phyloP scores from a whole-genome alignment of 306 rosid genomes.

The Trifolium pratense region DNA sequence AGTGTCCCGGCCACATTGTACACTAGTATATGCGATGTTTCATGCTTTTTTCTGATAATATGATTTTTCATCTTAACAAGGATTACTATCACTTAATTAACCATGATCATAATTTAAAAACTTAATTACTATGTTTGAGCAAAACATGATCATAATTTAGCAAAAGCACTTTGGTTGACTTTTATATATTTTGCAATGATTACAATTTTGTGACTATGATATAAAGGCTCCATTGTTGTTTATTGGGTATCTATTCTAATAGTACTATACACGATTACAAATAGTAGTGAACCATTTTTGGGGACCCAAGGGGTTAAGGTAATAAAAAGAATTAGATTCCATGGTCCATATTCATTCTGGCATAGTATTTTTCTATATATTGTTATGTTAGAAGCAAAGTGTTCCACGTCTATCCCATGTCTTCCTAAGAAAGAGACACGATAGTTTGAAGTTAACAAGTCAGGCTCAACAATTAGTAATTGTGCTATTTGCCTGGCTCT shows the following conservation, averaged over 20 bases:
- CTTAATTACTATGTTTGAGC: neutral
- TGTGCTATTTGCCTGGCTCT: conserved; percentile 47
- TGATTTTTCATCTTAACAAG: too few species aligned
- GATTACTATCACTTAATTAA: neutral
- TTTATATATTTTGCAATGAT: conserved; percentile 18
- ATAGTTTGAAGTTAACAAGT: conserved; percentile 40
- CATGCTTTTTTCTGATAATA: too few species aligned
- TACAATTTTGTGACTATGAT: conserved; percentile 21
- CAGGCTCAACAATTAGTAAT: conserved; percentile 31
- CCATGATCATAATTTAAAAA: neutral
- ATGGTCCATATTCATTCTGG: conserved; percentile 33
- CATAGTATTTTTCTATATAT: neutral
- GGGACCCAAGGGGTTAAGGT: conserved; percentile 40
- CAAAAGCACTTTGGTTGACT: conserved; percentile 48
- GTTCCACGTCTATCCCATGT: conserved; percentile 36
- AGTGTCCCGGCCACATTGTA: too few species aligned
- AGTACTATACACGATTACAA: conserved; percentile 35
- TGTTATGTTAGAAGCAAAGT: conserved; percentile 41
- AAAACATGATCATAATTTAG: conserved; percentile 27
- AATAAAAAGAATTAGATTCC: conserved; percentile 51
- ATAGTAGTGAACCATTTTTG: conserved; percentile 33
- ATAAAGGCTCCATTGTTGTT: conserved; percentile 34
- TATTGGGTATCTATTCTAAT: conserved; percentile 45
- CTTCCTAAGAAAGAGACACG: conserved; percentile 34
- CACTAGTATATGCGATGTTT: too few species aligned